These are phyloP conservation scores for Glycine soja DNA, from an alignment of 306 rosid genomes.

Conservation along the genomic window DNA sequence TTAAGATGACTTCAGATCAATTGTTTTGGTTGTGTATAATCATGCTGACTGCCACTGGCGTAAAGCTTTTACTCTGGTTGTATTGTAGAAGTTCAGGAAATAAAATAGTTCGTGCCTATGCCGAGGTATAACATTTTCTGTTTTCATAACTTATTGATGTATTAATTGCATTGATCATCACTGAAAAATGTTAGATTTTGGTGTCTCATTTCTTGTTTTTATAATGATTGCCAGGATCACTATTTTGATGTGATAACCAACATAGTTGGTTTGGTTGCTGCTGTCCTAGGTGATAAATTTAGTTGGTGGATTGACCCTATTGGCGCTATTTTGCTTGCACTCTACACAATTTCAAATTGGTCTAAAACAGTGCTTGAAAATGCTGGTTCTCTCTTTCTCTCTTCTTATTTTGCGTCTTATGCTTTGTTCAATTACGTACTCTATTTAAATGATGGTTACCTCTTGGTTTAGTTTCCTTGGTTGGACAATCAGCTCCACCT, in stretches of 20 bases:
- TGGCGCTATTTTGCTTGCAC: constrained; percentile 69
- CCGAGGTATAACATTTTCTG: constrained; percentile 22
- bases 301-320: constrained; percentile 76
- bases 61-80: constrained; percentile 48
- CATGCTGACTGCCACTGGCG: constrained; percentile 52
- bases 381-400: neutral
- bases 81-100: constrained; percentile 68
- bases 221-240: constrained; percentile 60
- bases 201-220: neutral
- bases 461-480: constrained; percentile 56
- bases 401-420: neutral
- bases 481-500: constrained; percentile 76
- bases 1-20: constrained; percentile 51
- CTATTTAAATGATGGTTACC: neutral
- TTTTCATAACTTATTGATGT: no score
- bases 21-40: constrained; percentile 59
- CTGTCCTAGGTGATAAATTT: constrained; percentile 66
- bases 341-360: constrained; percentile 4
- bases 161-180: no score
- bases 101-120: constrained; percentile 71
- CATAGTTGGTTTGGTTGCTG: constrained; percentile 65
- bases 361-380: neutral
- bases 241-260: constrained; percentile 75
- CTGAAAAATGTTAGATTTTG: no score
- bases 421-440: neutral